A percentile compares a stretch with the other conserved stretches of the same genome.
Conservation (phyloP, 805 yeast genomes). For the Candida takata region DNA sequence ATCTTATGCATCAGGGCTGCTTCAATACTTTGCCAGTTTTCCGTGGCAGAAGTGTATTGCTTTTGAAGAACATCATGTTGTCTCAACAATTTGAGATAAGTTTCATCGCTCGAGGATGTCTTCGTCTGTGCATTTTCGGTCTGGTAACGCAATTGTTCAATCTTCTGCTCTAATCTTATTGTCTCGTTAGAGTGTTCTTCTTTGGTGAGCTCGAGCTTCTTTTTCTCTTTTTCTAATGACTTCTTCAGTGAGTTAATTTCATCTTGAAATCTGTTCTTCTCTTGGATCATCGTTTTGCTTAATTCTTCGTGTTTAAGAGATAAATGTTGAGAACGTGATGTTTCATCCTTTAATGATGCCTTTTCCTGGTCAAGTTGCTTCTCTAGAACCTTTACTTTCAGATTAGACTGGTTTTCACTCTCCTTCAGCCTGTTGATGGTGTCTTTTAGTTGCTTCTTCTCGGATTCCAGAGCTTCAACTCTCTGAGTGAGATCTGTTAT, state of each 20-base stretch:
- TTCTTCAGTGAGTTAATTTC: slow-evolving; percentile 27
- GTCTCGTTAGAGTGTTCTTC: slow-evolving; percentile 35
- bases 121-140: slow-evolving; percentile 41
- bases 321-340: slow-evolving; percentile 16
- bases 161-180: slow-evolving; percentile 54
- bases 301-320: slow-evolving; percentile 21
- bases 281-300: slow-evolving; percentile 18
- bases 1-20: slow-evolving; percentile 48
- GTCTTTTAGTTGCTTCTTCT: slow-evolving; percentile 20
- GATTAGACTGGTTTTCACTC: slow-evolving; percentile 20
- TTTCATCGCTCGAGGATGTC: slow-evolving; percentile 26
- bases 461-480: slow-evolving; percentile 17
- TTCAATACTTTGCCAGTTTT: slow-evolving; percentile 80
- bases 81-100: slow-evolving; percentile 34
- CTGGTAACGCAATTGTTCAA: slow-evolving; percentile 61
- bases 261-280: slow-evolving; percentile 16
- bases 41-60: slow-evolving; percentile 70
- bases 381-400: slow-evolving; percentile 18
- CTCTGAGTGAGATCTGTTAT: slow-evolving; percentile 12
- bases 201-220: slow-evolving; percentile 18
- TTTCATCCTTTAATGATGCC: slow-evolving; percentile 17
- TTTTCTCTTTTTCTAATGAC: slow-evolving; percentile 29
- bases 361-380: slow-evolving; percentile 17
- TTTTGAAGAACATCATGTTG: slow-evolving; percentile 54
- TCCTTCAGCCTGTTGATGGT: slow-evolving; percentile 22